These are phyloP conservation scores for Phytophthora kernoviae DNA, from an alignment of 352 stramenopile species.

Conservation along the genomic window DNA sequence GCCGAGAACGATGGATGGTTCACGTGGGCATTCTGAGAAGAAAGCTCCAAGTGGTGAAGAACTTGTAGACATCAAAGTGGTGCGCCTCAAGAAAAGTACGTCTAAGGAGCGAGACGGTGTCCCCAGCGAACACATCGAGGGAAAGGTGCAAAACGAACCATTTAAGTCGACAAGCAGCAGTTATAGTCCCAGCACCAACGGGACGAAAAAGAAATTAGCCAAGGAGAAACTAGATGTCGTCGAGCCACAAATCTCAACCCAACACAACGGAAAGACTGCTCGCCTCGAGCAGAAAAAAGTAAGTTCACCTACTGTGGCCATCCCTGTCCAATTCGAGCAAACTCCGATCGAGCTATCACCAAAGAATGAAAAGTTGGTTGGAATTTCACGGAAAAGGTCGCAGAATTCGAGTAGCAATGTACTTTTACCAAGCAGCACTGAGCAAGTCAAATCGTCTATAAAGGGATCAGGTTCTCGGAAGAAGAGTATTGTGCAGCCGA, in stretches of 20 bases:
- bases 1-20: too few species aligned
- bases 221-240: neutral
- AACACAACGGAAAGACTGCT: neutral
- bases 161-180: too few species aligned
- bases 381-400: conserved; percentile 18
- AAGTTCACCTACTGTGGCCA: neutral
- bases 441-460: conserved; percentile 1
- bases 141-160: too few species aligned
- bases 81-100: too few species aligned
- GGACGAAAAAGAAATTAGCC: neutral
- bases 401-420: conserved; percentile 11
- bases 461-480: conserved; percentile 18
- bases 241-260: neutral
- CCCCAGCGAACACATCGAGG: too few species aligned
- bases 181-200: neutral
- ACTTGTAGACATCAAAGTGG: too few species aligned
- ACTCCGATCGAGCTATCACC: neutral
- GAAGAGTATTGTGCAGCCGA: conserved; percentile 10
- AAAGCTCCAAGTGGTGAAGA: too few species aligned
- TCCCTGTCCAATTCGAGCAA: neutral
- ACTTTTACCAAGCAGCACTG: neutral
- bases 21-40: too few species aligned
- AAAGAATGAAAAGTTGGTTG: conserved; percentile 1
- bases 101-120: too few species aligned
- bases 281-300: neutral